Percentiles rank a stretch among this genome's conserved stretches.
These are phyloP conservation scores for Pseudogymnoascus sp. DNA, from an alignment of 2,329 filamentous ascomycete genomes.

Conservation along the genomic window DNA sequence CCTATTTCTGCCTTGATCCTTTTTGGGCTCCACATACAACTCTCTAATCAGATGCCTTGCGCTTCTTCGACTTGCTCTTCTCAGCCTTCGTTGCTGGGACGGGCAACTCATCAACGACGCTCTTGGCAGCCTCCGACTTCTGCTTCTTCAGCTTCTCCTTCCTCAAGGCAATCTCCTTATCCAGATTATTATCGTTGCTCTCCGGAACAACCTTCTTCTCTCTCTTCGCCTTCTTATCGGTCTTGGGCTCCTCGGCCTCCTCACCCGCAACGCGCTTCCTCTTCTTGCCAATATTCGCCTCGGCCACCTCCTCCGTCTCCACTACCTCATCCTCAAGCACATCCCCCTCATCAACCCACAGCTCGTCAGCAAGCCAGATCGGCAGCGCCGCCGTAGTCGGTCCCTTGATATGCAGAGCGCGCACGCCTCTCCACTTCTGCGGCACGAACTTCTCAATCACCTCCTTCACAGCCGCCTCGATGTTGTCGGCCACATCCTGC, in stretches of 20 bases:
- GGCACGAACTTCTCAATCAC: constrained; percentile 75
- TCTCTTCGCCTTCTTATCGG: constrained; percentile 28
- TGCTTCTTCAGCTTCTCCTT: constrained; percentile 32
- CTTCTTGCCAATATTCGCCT: constrained; percentile 56
- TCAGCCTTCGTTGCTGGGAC: constrained; percentile 18
- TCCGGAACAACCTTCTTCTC: constrained; percentile 30
- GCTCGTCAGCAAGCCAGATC: constrained; percentile 88
- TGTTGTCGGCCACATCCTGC: constrained; percentile 73
- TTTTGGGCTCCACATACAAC: background rate
- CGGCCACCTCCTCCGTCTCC: constrained; percentile 33
- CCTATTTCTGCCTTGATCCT: background rate
- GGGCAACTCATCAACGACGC: constrained; percentile 20
- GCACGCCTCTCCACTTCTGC: constrained; percentile 81
- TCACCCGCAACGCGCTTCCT: constrained; percentile 30
- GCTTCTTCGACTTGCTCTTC: constrained; percentile 24
- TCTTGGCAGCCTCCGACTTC: constrained; percentile 27
- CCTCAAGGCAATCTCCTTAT: constrained; percentile 29
- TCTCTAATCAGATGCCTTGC: constrained; percentile 16
- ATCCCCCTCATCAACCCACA: constrained; percentile 76
- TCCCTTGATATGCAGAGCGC: constrained; percentile 82
- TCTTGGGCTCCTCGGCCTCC: constrained; percentile 25
- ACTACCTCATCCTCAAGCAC: constrained; percentile 54
- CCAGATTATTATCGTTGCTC: constrained; percentile 30
- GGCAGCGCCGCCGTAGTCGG: constrained; percentile 81
- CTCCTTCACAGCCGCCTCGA: constrained; percentile 60